phyloP scores from a whole-genome alignment of 2,329 filamentous ascomycete genomes.

The Mollisiaceae sp. region DNA sequence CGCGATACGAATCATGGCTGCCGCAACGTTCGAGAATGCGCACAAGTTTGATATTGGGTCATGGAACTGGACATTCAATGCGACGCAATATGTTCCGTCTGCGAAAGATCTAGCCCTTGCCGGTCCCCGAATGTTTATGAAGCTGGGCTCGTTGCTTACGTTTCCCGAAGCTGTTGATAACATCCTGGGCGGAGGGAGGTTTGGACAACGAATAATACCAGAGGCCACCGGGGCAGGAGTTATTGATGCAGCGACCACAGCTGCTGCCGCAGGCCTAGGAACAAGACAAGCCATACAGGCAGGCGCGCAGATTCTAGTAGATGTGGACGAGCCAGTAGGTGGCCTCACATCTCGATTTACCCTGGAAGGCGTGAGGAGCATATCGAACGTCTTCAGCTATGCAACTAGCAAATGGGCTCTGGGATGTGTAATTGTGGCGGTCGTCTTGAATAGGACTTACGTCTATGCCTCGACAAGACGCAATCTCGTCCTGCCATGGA shows the following conservation, averaged over 20 bases:
- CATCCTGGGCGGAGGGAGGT: conserved; percentile 48
- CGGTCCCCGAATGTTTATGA: conserved; percentile 72
- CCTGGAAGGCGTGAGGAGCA: conserved; percentile 66
- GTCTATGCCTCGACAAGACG: conserved; percentile 91
- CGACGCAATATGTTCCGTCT: conserved; percentile 65
- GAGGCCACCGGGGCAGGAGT: conserved; percentile 57
- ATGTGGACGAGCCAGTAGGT: conserved; percentile 48
- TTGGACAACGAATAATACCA: conserved; percentile 64
- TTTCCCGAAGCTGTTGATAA: conserved; percentile 64
- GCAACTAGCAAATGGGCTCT: conserved; percentile 91
- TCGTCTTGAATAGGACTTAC: conserved; percentile 87
- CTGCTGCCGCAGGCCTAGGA: conserved; percentile 49
- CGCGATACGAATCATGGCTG: conserved; percentile 33
- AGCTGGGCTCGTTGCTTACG: conserved; percentile 67
- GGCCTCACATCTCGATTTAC: conserved; percentile 55
- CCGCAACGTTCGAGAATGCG: conserved; percentile 31
- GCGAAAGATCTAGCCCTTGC: conserved; percentile 72
- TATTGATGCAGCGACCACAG: conserved; percentile 46
- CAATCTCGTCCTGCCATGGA: conserved; percentile 76
- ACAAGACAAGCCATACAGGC: conserved; percentile 34
- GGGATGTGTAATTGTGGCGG: conserved; percentile 82
- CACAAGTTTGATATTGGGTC: conserved; percentile 52
- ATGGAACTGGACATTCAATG: conserved; percentile 60
- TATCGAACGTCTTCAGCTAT: conserved; percentile 89
- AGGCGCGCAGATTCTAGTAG: conserved; percentile 40